Base-by-base conservation (phyloP, 768 basidiomycete species). In the Cystofilobasidium ferigula region DNA sequence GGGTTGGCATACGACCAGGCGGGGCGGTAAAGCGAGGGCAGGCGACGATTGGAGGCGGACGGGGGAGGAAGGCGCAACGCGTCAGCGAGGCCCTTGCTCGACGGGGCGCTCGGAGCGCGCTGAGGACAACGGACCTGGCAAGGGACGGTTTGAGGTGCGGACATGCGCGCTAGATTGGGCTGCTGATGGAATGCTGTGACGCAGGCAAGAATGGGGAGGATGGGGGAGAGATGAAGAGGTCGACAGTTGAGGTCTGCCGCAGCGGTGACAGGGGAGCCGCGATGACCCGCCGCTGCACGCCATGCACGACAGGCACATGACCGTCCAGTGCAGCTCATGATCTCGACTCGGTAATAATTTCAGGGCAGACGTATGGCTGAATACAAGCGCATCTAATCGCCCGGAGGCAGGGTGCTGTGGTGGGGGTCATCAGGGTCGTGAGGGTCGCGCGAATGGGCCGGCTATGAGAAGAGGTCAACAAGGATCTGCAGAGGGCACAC, bases 41-140 rank as follows among this genome's bases (percentile, higher is more conserved):
- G 20, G 35, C 24, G 10, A 30, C 22, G 13, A 13, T 20, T 24
- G 45, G 26, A 42, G 16, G 38, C 18, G 53, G 63, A 20, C 89
- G 61, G 18, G 8, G 20, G 35, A 36, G 24, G 28, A 26, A 57
- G 35, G 26, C 16, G 22, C n/a, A 4, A 2, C 22, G 7, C n/a
- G 14, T 40, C 38, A 53, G 70, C 34, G 57, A 7, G 22, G 59
- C 20, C 9, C 24, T 2, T 28, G 59, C 26, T 42, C 40, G 38
- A 47, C 22, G 8, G 20, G 7, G 10, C 6, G 26, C 45, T 47
- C 28, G 45, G 45, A n/a, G 45, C 22, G 20, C 20, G 18, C 28
- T 32, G 26, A 35, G 45, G 34, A 26, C 7, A 5, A 56, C 62
- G 35, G 12, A 63, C 62, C 51, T 63, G 62, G 30, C 62, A 63